A percentile compares a stretch with the other conserved stretches of the same genome.
Conservation (phyloP, 176 grass and related monocot species). For the Oryza meridionalis region DNA sequence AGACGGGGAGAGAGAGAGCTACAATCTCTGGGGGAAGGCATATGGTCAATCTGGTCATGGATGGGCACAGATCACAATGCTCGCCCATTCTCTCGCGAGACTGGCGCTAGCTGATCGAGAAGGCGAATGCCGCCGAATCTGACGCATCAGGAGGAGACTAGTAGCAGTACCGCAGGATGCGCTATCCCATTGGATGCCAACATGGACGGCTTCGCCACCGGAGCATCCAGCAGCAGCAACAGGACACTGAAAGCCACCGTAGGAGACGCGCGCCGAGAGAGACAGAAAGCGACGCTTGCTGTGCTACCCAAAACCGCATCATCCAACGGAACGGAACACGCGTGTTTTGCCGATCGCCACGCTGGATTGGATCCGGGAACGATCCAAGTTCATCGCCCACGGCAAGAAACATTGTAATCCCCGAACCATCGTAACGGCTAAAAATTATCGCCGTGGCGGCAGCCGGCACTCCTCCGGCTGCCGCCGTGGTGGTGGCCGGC, state of each 20-base stretch:
- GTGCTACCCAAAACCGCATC: too few species aligned
- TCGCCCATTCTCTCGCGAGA: not conserved
- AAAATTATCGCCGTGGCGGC: conserved; percentile 22
- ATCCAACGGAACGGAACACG: not conserved
- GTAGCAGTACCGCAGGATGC: too few species aligned
- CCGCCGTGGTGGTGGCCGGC: not conserved
- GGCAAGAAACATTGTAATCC: conserved; percentile 15
- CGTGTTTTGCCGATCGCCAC: not conserved
- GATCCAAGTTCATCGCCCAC: not conserved
- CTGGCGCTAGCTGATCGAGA: not conserved
- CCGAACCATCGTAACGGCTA: not conserved
- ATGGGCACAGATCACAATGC: not conserved
- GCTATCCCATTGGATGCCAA: conserved; percentile 21
- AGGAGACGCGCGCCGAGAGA: not conserved
- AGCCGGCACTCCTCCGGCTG: too few species aligned
- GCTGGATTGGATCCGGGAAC: not conserved
- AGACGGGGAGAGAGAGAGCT: too few species aligned
- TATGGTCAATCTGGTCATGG: not conserved
- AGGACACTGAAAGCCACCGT: not conserved
- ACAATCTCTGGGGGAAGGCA: too few species aligned
- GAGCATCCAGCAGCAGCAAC: not conserved
- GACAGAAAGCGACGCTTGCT: not conserved
- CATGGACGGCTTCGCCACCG: not conserved
- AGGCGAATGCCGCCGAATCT: not conserved
- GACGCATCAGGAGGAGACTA: not conserved